A percentile compares a stretch with the other conserved stretches of the same genome.
Evolutionary conservation across 352 stramenopile genomes (phyloP).

Genomic region (Globisporangium sylvaticum): DNA sequence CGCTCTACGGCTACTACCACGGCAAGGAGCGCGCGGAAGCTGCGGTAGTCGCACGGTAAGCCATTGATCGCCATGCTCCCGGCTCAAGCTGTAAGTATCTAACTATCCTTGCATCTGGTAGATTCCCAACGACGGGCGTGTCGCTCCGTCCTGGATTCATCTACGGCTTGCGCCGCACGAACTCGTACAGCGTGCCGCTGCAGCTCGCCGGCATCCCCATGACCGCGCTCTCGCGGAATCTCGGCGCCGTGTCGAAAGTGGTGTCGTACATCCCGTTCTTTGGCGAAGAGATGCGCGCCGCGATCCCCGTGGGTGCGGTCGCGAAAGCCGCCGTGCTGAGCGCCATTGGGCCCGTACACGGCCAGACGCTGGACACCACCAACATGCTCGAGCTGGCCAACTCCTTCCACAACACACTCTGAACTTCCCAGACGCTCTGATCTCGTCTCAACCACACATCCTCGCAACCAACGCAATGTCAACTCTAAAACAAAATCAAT

Average conservation of each 20-base stretch:
- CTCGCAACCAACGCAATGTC: not conserved
- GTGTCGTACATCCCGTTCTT: slow-evolving; percentile 60
- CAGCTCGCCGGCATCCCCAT: slow-evolving; percentile 75
- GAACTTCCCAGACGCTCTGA: not conserved
- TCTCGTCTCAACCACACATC: not conserved
- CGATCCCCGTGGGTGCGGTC: slow-evolving; percentile 61
- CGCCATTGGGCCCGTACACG: slow-evolving; percentile 62
- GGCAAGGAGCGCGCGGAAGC: slow-evolving; percentile 86
- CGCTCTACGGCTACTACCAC: slow-evolving; percentile 88
- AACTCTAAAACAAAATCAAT: not conserved
- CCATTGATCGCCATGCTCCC: not conserved
- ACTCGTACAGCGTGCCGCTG: slow-evolving; percentile 66
- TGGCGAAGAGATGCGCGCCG: slow-evolving; percentile 61
- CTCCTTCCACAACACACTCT: slow-evolving; percentile 78
- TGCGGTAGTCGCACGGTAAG: slow-evolving; percentile 57
- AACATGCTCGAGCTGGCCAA: slow-evolving; percentile 70
- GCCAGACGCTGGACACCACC: slow-evolving; percentile 56
- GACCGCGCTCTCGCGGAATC: slow-evolving; percentile 47
- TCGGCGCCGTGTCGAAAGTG: slow-evolving; percentile 53
- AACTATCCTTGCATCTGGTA: slow-evolving; percentile 1
- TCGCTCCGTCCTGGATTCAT: slow-evolving; percentile 88
- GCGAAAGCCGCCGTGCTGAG: slow-evolving; percentile 82
- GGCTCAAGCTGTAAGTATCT: not conserved
- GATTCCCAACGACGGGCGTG: slow-evolving; percentile 75
- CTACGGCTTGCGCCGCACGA: slow-evolving; percentile 74